Percentiles rank a stretch among this genome's conserved stretches.
Evolutionary conservation across 1,284 basidiomycete genomes (phyloP).

Genomic region (Pyrrhoderma noxium): DNA sequence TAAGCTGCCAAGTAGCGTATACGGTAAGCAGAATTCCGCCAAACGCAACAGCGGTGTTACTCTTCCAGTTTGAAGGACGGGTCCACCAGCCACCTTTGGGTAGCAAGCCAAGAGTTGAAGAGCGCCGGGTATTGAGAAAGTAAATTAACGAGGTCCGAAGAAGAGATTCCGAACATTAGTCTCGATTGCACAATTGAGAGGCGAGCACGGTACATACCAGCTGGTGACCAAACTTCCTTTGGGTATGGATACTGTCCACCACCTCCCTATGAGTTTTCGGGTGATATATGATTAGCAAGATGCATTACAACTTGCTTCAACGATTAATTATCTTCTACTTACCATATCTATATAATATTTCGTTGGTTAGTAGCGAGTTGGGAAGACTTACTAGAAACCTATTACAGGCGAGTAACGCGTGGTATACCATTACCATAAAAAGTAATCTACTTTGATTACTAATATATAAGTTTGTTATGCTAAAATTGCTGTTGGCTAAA

Average conservation of each 20-base stretch:
- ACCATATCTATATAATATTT: no score
- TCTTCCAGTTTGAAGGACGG: conserved; percentile 61
- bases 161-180: neutral
- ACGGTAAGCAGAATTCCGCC: conserved; percentile 51
- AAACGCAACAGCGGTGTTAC: conserved; percentile 56
- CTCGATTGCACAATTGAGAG: neutral
- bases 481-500: no score
- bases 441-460: no score
- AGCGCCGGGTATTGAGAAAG: no score
- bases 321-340: no score
- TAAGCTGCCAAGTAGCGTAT: conserved; percentile 53
- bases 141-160: neutral
- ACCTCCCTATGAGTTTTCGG: conserved; percentile 27
- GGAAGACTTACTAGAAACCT: no score
- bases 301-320: no score
- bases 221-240: conserved; percentile 28
- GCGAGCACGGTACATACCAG: conserved; percentile 20
- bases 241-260: conserved; percentile 28
- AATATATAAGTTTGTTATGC: no score
- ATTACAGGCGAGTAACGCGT: no score
- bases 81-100: conserved; percentile 67
- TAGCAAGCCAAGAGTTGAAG: neutral
- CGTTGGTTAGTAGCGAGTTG: no score
- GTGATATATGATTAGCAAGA: no score
- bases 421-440: no score